Conservation (phyloP, 2,329 filamentous ascomycete genomes). For the Aulographum hederae region DNA sequence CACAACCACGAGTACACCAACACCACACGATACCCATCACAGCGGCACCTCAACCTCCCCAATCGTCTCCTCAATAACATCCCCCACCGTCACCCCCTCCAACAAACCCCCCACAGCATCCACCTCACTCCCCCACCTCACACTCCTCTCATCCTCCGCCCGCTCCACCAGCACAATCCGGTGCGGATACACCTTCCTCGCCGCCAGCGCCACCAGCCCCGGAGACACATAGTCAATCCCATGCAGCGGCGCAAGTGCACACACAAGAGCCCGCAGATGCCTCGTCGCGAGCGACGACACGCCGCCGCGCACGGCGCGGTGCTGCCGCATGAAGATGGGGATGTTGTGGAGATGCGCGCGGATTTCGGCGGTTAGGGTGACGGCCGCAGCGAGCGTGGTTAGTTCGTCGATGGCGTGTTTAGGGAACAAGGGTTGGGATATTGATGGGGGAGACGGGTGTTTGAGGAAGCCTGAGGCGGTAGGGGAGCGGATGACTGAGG, state of each 20-base stretch:
- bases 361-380: slow-evolving; percentile 57
- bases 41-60: slow-evolving; percentile 36
- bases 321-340: slow-evolving; percentile 68
- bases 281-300: slow-evolving; percentile 62
- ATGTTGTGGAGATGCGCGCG: slow-evolving; percentile 76
- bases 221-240: slow-evolving; percentile 66
- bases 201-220: slow-evolving; percentile 64
- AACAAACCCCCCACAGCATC: slow-evolving; percentile 50
- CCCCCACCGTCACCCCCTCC: slow-evolving; percentile 35
- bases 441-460: too few relatives aligned
- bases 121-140: slow-evolving; percentile 80
- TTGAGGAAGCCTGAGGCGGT: not conserved
- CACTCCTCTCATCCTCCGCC: slow-evolving; percentile 60
- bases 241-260: slow-evolving; percentile 63
- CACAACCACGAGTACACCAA: too few relatives aligned
- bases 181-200: slow-evolving; percentile 75
- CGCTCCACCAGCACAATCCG: slow-evolving; percentile 54
- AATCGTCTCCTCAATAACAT: slow-evolving; percentile 40
- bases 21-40: slow-evolving; percentile 14
- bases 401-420: slow-evolving; percentile 38
- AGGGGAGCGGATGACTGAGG: not conserved
- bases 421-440: too few relatives aligned
- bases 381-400: slow-evolving; percentile 35
- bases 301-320: slow-evolving; percentile 65
- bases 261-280: slow-evolving; percentile 50